Percentiles rank a stretch among this genome's conserved stretches.
Conservation (phyloP, 2,329 filamentous ascomycete genomes). For the Leptographium radiaticola region DNA sequence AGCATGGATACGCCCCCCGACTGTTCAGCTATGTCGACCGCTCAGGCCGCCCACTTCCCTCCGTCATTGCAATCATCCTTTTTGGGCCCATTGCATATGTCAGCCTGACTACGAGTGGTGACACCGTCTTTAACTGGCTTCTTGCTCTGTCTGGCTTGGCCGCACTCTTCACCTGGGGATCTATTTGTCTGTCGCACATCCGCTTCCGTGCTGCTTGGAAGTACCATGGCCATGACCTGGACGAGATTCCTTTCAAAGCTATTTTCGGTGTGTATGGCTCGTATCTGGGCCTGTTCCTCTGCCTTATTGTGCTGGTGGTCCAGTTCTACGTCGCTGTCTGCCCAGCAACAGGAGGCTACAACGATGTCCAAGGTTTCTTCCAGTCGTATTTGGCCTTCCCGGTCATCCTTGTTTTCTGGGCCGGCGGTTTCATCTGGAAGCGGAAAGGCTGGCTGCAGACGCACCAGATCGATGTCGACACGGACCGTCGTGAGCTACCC, state of each 20-base stretch:
- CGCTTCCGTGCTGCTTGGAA: conserved; percentile 55
- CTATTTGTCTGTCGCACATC: conserved; percentile 55
- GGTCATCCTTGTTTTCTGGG: conserved; percentile 40
- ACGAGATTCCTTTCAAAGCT: conserved; percentile 55
- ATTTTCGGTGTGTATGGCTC: conserved; percentile 50
- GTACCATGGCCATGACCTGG: conserved; percentile 44
- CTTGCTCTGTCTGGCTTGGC: conserved; percentile 51
- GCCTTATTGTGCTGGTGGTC: conserved; percentile 41
- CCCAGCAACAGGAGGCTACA: conserved; percentile 16
- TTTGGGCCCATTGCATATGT: conserved; percentile 39
- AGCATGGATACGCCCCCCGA: conserved; percentile 45
- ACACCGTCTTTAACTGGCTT: conserved; percentile 50
- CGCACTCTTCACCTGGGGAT: conserved; percentile 56
- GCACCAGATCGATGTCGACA: conserved; percentile 53
- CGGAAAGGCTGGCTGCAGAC: conserved; percentile 41
- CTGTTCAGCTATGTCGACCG: conserved; percentile 45
- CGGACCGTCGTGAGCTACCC: conserved; percentile 47
- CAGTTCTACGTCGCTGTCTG: conserved; percentile 34
- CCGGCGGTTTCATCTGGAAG: conserved; percentile 50
- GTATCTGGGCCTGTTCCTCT: conserved; percentile 47
- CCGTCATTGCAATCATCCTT: conserved; percentile 31
- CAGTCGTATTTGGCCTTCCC: conserved; percentile 39
- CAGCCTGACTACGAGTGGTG: conserved; percentile 29
- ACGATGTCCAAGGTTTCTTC: conserved; percentile 35
- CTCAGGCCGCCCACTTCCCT: conserved; percentile 39